Evolutionary conservation across 306 rosid genomes (phyloP), one percentile per base, ranked within the genome.

Genomic region (Acacia melanoxylon): DNA sequence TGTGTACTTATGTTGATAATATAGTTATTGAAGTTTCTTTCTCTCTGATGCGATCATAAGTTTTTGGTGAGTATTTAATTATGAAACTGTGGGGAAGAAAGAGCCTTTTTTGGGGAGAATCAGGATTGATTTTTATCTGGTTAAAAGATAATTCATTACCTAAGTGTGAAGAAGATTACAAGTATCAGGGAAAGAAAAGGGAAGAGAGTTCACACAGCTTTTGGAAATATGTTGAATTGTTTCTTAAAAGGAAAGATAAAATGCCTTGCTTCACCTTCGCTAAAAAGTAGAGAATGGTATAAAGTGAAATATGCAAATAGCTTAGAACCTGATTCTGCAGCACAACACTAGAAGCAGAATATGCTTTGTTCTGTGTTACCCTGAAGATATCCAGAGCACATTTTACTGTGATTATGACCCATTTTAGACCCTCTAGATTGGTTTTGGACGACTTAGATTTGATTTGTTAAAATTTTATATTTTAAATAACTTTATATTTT

Each of bases 241-340:
- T 37, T 31, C 40, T 4, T 46, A 27, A 45, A 48, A 29, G 76
- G 5, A 49, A 72, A 25, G 65, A 14, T 27, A 73, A 73, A 73
- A 73, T 73, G 77, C 44, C 13, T 31, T 73, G 44, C 77, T 29
- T 73, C n/a, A 19, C 45, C 65, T 51, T 49, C 4, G 65, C 44
- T 33, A 73, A 29, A 73, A 49, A 73, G 59, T 31, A 3, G 62
- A 29, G 63, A 31, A 73, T 49, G 77, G 63, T 29, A 73, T 73
- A 73, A 73, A 73, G 77, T 41, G 27, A 56, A 52, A 52, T 10
- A 14, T 14, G 52, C 52, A 51, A 15, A 51, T 6, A 9, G 63
- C 15, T 19, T 17, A 29, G 77, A 49, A 73, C 9, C 77, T 48
- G 77, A 37, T 73, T 31, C 77, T 29, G 20, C 35, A 41, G 44